Percentiles rank a stretch among this genome's conserved stretches.
Conservation (phyloP, 805 yeast genomes). For the Nakazawaea wickerhamii region DNA sequence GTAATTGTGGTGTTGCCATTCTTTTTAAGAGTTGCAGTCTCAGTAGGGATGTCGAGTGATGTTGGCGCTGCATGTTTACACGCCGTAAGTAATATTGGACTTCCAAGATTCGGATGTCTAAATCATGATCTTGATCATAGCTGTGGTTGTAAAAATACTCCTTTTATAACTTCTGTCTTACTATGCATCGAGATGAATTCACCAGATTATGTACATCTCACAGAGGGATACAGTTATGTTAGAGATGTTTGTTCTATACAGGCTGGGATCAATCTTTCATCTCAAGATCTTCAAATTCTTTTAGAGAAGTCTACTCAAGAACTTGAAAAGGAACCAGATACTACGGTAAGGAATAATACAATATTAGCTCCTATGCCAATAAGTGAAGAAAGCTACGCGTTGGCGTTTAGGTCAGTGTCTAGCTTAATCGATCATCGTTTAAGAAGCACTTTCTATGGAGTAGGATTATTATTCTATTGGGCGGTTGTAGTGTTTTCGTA, state of each 20-base stretch:
- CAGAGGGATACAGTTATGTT: conserved; percentile 27
- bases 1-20: not conserved
- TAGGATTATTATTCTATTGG: conserved; percentile 28
- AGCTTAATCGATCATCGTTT: conserved; percentile 24
- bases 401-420: conserved; percentile 24
- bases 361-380: conserved; percentile 22
- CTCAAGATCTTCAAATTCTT: conserved; percentile 16
- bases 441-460: conserved; percentile 26
- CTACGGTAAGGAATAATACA: no score
- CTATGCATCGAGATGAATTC: conserved; percentile 29
- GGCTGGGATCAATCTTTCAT: conserved; percentile 22
- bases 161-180: conserved; percentile 31
- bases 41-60: conserved; percentile 27
- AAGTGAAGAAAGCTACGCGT: conserved; percentile 19
- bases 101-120: conserved; percentile 28
- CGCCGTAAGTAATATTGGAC: conserved; percentile 27
- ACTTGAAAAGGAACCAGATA: no score
- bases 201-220: conserved; percentile 21
- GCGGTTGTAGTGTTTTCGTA: conserved; percentile 22
- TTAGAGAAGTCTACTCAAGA: conserved; percentile 16
- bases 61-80: conserved; percentile 33
- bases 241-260: conserved; percentile 30
- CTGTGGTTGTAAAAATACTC: conserved; percentile 29
- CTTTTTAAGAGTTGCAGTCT: not conserved
- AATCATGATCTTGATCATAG: conserved; percentile 28